phyloP scores from a whole-genome alignment of 2,329 filamentous ascomycete genomes.

The Xylaria polymorpha region DNA sequence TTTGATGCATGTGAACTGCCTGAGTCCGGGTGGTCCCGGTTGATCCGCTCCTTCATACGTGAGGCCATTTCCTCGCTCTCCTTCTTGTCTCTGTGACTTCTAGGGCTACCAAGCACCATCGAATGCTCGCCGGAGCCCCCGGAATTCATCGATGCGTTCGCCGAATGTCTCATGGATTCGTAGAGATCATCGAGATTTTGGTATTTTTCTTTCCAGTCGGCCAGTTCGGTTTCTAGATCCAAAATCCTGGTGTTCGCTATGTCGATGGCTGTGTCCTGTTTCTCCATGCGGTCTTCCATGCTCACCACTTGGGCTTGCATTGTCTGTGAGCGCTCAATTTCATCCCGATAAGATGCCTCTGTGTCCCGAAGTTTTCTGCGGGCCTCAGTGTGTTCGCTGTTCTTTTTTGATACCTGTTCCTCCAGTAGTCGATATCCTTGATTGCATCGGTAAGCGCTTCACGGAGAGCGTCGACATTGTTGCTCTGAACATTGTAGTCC shows the following conservation, averaged over 20 bases:
- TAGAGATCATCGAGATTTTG: constrained; percentile 27
- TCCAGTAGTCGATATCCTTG: constrained; percentile 35
- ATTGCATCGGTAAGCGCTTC: constrained; percentile 35
- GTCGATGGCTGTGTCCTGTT: constrained; percentile 33
- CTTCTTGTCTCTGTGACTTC: constrained; percentile 22
- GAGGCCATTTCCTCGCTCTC: constrained; percentile 21
- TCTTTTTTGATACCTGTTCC: constrained; percentile 25
- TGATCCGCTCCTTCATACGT: constrained; percentile 37
- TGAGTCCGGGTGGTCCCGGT: constrained; percentile 29
- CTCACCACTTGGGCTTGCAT: constrained; percentile 20
- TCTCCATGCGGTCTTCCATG: constrained; percentile 29
- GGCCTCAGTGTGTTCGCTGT: constrained; percentile 24
- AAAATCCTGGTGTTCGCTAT: constrained; percentile 26
- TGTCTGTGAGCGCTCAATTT: constrained; percentile 13
- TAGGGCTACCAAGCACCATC: neutral
- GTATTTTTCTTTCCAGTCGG: constrained; percentile 26
- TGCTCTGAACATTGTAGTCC: constrained; percentile 38
- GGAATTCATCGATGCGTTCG: constrained; percentile 18
- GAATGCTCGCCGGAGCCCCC: constrained; percentile 29
- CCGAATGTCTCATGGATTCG: constrained; percentile 17
- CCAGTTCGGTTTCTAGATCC: constrained; percentile 11
- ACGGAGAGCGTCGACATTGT: constrained; percentile 35
- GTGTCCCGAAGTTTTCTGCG: constrained; percentile 24
- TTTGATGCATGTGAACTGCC: constrained; percentile 23
- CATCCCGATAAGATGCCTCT: constrained; percentile 13